Evolutionary conservation across 2,329 filamentous ascomycete genomes (phyloP), one percentile per base, ranked within the genome.

Genomic region (Penicillium sp.): DNA sequence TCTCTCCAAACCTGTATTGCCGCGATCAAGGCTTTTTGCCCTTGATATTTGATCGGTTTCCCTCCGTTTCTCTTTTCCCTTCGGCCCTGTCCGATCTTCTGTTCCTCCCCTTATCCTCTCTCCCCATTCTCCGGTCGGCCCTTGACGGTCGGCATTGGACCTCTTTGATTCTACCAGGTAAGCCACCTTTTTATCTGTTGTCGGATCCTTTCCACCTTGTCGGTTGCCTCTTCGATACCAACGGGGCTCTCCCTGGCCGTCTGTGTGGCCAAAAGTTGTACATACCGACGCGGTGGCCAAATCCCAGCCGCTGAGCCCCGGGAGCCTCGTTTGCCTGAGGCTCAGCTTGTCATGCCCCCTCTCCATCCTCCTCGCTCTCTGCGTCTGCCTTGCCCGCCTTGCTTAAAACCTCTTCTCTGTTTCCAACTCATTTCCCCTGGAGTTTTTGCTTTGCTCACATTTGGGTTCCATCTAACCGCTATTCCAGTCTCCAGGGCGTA

Each of bases 1-100:
- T 57, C 54, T 51, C 46, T 51, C 50, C 50, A 48, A 48, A 54
- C 48, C 48, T 42, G 48, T 45, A 54, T 46, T 35, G 14, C 51
- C 43, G 43, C 53, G 48, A 57, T 63, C 58, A 61, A 64, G 61
- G 60, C 60, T 25, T 56, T 56, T 51, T 56, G 61, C 44, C 61
- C 62, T 65, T 63, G 62, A 56, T 57, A 44, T 47, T 44, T 48
- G 28, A 30, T 45, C 47, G 47, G 35, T 50, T 47, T 44, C 38
- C 20, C 33, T 44, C 30, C 25, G 10, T 44, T 40, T n/a, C 33
- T 36, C 39, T 39, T 36, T 47, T 38, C 20, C 40, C 46, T 33
- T 48, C 45, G 42, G 48, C 41, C 30, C 14, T 40, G 24, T 39
- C 44, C 40, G 47, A 50, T 20, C 36, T 10, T 36, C 24, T 27